These are phyloP conservation scores for Melanopsichium pennsylvanicum DNA, from an alignment of 1,284 basidiomycete species.

Conservation along the genomic window DNA sequence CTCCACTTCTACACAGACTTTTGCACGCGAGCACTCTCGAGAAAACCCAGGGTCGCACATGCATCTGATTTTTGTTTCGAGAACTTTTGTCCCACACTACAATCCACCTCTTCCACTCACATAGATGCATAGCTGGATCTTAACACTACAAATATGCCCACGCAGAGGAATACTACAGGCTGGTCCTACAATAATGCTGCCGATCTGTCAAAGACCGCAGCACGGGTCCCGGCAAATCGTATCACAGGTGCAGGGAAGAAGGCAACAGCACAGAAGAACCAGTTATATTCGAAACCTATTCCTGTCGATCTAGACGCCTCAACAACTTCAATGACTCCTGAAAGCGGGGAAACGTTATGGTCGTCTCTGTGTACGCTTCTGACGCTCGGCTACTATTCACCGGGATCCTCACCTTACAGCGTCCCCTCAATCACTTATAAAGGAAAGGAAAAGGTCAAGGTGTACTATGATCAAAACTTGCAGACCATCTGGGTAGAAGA, in stretches of 20 bases:
- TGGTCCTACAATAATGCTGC: slow-evolving; percentile 45
- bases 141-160: slow-evolving; percentile 20
- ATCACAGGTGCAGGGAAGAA: slow-evolving; percentile 56
- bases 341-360: slow-evolving; percentile 17
- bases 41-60: not conserved
- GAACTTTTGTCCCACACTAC: not conserved
- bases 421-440: not conserved
- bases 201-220: slow-evolving; percentile 19
- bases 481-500: slow-evolving; percentile 56
- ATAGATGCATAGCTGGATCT: not conserved
- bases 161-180: slow-evolving; percentile 41
- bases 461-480: slow-evolving; percentile 41
- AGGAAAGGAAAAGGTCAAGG: slow-evolving; percentile 25
- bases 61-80: no score
- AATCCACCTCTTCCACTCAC: no score
- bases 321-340: not conserved
- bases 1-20: slow-evolving; percentile 39
- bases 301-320: slow-evolving; percentile 28
- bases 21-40: not conserved
- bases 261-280: slow-evolving; percentile 48
- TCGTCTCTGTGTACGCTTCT: slow-evolving; percentile 11
- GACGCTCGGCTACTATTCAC: slow-evolving; percentile 27
- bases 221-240: slow-evolving; percentile 4
- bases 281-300: slow-evolving; percentile 51
- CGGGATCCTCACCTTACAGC: not conserved